Evolutionary conservation across 495 filamentous ascomycete genomes (phyloP).

Genomic region (Neohortaea acidophila): DNA sequence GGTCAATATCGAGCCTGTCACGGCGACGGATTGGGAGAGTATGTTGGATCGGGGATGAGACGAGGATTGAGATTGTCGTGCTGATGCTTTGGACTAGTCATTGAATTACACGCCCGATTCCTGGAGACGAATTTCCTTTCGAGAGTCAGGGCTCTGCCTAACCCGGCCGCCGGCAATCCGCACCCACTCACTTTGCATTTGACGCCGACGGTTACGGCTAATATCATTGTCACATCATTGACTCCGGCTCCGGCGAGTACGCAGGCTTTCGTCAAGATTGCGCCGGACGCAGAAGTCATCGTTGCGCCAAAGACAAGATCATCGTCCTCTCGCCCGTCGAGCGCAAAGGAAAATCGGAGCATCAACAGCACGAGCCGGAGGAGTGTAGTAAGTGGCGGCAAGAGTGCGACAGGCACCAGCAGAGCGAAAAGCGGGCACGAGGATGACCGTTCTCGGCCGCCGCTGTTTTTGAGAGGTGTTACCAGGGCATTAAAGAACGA

Average conservation of each 20-base stretch:
- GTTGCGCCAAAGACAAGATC: slow-evolving; percentile 85
- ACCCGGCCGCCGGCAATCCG: slow-evolving; percentile 47
- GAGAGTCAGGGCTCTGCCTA: slow-evolving; percentile 84
- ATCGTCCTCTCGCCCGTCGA: slow-evolving; percentile 33
- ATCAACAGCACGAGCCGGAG: slow-evolving; percentile 52
- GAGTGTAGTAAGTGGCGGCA: slow-evolving; percentile 54
- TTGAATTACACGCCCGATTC: slow-evolving; percentile 89
- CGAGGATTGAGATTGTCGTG: neutral
- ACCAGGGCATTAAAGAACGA: slow-evolving; percentile 49
- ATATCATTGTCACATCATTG: slow-evolving; percentile 68
- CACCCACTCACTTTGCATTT: slow-evolving; percentile 87
- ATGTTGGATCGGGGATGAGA: slow-evolving; percentile 20
- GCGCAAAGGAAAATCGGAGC: slow-evolving; percentile 48
- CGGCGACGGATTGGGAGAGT: slow-evolving; percentile 88
- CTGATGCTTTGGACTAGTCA: slow-evolving; percentile 37
- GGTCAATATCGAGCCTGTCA: slow-evolving; percentile 89
- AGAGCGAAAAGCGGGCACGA: slow-evolving; percentile 35
- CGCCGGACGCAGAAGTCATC: slow-evolving; percentile 86
- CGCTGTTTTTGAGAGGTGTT: slow-evolving; percentile 49
- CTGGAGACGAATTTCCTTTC: slow-evolving; percentile 84
- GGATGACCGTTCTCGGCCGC: slow-evolving; percentile 20
- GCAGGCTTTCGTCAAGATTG: slow-evolving; percentile 76
- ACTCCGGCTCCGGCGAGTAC: slow-evolving; percentile 52
- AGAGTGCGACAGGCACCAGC: slow-evolving; percentile 54
- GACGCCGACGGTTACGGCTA: slow-evolving; percentile 88